Percentiles rank a stretch among this genome's conserved stretches.
These are phyloP conservation scores for Phycomyces nitens DNA, from an alignment of 192 early-diverging fungal genomes.

Conservation along the genomic window DNA sequence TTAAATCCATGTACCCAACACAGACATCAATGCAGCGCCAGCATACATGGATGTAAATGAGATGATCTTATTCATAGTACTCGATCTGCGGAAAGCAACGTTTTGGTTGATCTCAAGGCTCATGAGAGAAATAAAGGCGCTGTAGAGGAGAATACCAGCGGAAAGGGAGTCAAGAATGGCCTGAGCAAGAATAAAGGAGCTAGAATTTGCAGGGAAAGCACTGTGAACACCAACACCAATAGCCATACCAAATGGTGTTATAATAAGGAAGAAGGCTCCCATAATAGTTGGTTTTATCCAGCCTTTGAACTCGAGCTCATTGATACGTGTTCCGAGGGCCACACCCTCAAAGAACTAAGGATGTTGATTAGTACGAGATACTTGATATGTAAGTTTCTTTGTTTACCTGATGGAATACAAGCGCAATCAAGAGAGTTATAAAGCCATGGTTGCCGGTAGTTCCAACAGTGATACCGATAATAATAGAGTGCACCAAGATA, in stretches of 20 bases:
- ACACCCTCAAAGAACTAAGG: conserved; percentile 48
- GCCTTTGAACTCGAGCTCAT: conserved; percentile 20
- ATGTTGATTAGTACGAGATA: background rate
- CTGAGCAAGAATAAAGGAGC: conserved; percentile 54
- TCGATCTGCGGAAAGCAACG: conserved; percentile 6
- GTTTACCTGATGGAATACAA: conserved; percentile 71
- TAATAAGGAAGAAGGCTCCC: conserved; percentile 57
- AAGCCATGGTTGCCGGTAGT: conserved; percentile 54
- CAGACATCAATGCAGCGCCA: conserved; percentile 30
- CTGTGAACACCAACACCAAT: conserved; percentile 72
- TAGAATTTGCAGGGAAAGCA: conserved; percentile 59
- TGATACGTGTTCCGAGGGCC: conserved; percentile 43
- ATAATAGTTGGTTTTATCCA: conserved; percentile 37
- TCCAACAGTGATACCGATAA: conserved; percentile 69
- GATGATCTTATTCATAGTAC: conserved; percentile 2
- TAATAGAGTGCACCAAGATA: conserved; percentile 72
- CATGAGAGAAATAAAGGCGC: conserved; percentile 66
- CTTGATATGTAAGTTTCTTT: conserved; percentile 2
- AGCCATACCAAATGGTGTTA: conserved; percentile 74
- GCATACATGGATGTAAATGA: conserved; percentile 28
- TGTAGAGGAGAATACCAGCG: conserved; percentile 77
- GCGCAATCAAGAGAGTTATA: conserved; percentile 57
- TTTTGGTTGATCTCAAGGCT: conserved; percentile 44
- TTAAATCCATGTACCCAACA: conserved; percentile 32
- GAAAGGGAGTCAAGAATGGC: conserved; percentile 76